Base-by-base conservation (phyloP, 2,329 filamentous ascomycete genomes). In the Cercospora janseana region DNA sequence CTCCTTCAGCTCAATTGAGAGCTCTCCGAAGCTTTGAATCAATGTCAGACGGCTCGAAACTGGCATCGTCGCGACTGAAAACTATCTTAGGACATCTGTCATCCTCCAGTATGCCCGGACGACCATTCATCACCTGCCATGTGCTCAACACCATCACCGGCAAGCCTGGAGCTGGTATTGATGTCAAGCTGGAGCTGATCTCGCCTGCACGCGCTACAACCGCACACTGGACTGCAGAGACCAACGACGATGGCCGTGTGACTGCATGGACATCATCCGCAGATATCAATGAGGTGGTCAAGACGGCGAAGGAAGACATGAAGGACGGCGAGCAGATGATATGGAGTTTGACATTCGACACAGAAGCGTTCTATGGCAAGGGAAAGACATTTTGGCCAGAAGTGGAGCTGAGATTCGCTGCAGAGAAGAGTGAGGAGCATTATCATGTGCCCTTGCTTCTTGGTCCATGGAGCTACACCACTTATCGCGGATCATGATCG, bases 71-170 rank as follows among this genome's bases (percentile, higher is more conserved):
- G 38, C 53, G 56, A 47, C 49, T 59, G 6, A 27, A 28, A 8
- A 28, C 49, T 4, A 52, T 59, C 6, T 31, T 49, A 3, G 21
- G 34, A 20, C 56, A 57, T 12, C 42, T 59, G 13, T n/a, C 29
- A 28, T 7, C 50, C 10, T 32, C 32, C 15, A 43, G 12, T 44
- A 54, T 62, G 60, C 52, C 61, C 29, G 32, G 54, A 43, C 62
- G 60, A 67, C 75, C 67, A 59, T 81, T 81, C 65, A 92, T 93
- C 64, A 92, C 88, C 69, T 92, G 87, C 75, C 88, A 93, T 75
- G 81, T 91, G 69, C 87, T 93, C 68, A 87, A 93, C 76, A 92
- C 87, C 8, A 80, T 82, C n/a, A 73, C 79, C 54, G 88, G 88
- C 64, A 78, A 78, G 50, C 88, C 88, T 16, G 88, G 81, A 12